Conservation (phyloP, 306 rosid genomes). For the Mimosa bimucronata region DNA sequence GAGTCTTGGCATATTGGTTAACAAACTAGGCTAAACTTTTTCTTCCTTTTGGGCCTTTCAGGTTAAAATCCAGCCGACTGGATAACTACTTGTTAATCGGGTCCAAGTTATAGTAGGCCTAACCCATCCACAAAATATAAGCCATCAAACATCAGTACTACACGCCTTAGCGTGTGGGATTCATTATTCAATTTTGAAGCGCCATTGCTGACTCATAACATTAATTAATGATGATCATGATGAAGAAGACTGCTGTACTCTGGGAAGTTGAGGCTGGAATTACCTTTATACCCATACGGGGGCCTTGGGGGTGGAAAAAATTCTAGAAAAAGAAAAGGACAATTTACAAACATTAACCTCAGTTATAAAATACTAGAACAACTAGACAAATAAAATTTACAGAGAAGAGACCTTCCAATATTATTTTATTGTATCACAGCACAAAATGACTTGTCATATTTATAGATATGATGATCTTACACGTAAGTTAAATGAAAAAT, state of each 20-base stretch:
- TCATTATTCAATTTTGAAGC: background rate
- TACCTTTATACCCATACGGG: background rate
- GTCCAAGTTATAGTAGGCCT: background rate
- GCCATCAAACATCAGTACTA: background rate
- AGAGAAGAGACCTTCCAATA: background rate
- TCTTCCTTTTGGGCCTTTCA: background rate
- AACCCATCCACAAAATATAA: background rate
- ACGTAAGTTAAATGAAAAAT: background rate
- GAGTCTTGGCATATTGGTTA: background rate
- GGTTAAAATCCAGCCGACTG: background rate
- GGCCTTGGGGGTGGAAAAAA: background rate
- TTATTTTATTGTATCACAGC: background rate
- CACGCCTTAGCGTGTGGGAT: background rate
- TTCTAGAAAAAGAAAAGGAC: background rate
- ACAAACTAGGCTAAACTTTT: background rate
- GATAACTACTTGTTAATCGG: background rate
- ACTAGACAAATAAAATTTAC: too few relatives aligned
- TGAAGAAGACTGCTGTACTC: background rate
- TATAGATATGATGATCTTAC: background rate
- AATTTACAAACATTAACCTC: too few relatives aligned
- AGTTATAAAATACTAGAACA: too few relatives aligned
- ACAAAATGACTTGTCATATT: background rate
- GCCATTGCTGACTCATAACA: background rate
- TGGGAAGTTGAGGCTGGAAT: background rate
- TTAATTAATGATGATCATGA: background rate